phyloP scores from a whole-genome alignment of 495 filamentous ascomycete species.

The Penicillium lagena region DNA sequence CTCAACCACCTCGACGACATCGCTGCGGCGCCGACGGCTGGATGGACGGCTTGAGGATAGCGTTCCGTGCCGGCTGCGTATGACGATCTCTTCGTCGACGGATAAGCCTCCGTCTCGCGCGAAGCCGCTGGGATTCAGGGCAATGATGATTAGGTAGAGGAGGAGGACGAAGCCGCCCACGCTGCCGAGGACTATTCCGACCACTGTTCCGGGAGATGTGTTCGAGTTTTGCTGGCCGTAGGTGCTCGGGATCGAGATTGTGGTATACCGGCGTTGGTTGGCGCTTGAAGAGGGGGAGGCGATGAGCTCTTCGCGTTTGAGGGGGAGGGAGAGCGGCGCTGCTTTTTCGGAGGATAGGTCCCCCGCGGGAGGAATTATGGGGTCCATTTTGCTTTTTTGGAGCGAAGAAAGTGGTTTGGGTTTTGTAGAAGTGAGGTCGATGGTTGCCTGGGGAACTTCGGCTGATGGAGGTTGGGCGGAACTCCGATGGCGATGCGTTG shows the following conservation, averaged over 20 bases:
- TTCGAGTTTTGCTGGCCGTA: constrained; percentile 57
- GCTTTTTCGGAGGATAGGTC: neutral
- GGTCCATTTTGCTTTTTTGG: neutral
- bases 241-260: constrained; percentile 56
- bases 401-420: neutral
- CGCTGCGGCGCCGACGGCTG: constrained; percentile 2
- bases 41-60: neutral
- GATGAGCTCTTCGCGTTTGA: neutral
- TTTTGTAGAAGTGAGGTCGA: neutral
- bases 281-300: constrained; percentile 5
- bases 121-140: constrained; percentile 42
- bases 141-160: constrained; percentile 67
- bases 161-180: constrained; percentile 78
- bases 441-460: too few species aligned
- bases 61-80: constrained; percentile 12
- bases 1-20: constrained; percentile 20
- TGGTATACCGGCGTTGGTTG: constrained; percentile 20
- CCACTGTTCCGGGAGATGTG: constrained; percentile 66
- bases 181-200: constrained; percentile 74
- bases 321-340: neutral
- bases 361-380: neutral
- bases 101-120: constrained; percentile 15
- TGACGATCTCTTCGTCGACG: constrained; percentile 21
- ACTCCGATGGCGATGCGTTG: too few species aligned
- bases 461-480: too few species aligned